Evolutionary conservation across 164 flowering plant species (phyloP).

Genomic region (Vitis rotundifolia): DNA sequence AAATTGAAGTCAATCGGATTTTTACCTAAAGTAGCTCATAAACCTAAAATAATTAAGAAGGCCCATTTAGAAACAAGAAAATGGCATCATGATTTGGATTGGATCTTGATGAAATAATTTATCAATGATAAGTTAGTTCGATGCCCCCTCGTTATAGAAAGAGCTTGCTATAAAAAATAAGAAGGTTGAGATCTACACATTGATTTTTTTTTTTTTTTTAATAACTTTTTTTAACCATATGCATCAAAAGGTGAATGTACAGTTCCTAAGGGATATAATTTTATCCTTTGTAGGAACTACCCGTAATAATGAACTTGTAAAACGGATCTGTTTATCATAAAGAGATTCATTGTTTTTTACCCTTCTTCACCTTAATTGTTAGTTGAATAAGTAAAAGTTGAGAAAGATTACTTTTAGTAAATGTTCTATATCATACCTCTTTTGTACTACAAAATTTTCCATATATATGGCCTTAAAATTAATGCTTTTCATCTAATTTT

Average conservation of each 20-base stretch:
- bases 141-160: too few species aligned
- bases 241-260: background rate
- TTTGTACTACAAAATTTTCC: too few species aligned
- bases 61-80: constrained; percentile 5
- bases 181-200: background rate
- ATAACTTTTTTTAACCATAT: constrained; percentile 1
- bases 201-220: background rate
- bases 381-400: too few species aligned
- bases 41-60: background rate
- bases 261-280: constrained; percentile 1
- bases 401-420: too few species aligned
- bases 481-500: too few species aligned
- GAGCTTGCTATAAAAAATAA: background rate
- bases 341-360: too few species aligned
- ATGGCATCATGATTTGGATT: background rate
- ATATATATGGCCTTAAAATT: too few species aligned
- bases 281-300: background rate
- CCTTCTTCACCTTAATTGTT: too few species aligned
- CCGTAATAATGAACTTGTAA: too few species aligned
- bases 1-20: background rate
- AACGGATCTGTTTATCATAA: too few species aligned
- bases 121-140: background rate
- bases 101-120: background rate
- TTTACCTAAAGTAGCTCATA: constrained; percentile 4
- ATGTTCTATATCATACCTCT: too few species aligned